Evolutionary conservation across 1,284 basidiomycete genomes (phyloP).

Genomic region (Vanrija humicola): DNA sequence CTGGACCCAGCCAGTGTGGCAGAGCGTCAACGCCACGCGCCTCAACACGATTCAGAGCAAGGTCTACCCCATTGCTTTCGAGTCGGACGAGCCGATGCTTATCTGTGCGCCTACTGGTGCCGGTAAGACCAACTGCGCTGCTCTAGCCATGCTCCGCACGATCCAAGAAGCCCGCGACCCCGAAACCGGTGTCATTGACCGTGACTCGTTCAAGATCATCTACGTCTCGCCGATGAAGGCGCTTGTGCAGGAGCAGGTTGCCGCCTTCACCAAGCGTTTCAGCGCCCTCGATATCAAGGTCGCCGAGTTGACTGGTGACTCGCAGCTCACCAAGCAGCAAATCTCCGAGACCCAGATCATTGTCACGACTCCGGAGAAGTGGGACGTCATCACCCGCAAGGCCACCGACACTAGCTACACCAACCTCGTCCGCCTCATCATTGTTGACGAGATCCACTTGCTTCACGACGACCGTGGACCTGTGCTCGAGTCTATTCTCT

Average conservation of each 20-base stretch:
- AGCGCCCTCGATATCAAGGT: slow-evolving; percentile 79
- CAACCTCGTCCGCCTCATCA: slow-evolving; percentile 92
- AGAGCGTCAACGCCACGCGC: slow-evolving; percentile 50
- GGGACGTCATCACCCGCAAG: slow-evolving; percentile 99
- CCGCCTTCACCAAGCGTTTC: slow-evolving; percentile 83
- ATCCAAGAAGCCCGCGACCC: slow-evolving; percentile 79
- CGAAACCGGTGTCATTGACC: slow-evolving; percentile 76
- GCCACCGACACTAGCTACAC: slow-evolving; percentile 96
- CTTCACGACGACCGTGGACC: slow-evolving; percentile 98
- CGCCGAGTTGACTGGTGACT: slow-evolving; percentile 94
- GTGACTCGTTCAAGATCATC: slow-evolving; percentile 92
- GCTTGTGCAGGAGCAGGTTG: slow-evolving; percentile 94
- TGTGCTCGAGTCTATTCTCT: slow-evolving; percentile 87
- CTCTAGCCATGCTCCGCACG: slow-evolving; percentile 87
- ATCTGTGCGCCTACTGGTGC: slow-evolving; percentile 98
- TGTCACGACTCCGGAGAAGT: slow-evolving; percentile 98
- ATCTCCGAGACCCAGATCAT: slow-evolving; percentile 98
- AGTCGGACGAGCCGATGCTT: slow-evolving; percentile 88
- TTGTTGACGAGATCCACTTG: slow-evolving; percentile 97
- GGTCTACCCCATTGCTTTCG: slow-evolving; percentile 88
- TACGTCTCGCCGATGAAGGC: slow-evolving; percentile 99
- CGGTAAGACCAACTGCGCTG: slow-evolving; percentile 99
- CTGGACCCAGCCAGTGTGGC: slow-evolving; percentile 85
- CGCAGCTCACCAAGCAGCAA: slow-evolving; percentile 97
- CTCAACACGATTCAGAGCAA: slow-evolving; percentile 94